Base-by-base conservation (phyloP, 1,284 basidiomycete species). In the Tylopilus sp. region DNA sequence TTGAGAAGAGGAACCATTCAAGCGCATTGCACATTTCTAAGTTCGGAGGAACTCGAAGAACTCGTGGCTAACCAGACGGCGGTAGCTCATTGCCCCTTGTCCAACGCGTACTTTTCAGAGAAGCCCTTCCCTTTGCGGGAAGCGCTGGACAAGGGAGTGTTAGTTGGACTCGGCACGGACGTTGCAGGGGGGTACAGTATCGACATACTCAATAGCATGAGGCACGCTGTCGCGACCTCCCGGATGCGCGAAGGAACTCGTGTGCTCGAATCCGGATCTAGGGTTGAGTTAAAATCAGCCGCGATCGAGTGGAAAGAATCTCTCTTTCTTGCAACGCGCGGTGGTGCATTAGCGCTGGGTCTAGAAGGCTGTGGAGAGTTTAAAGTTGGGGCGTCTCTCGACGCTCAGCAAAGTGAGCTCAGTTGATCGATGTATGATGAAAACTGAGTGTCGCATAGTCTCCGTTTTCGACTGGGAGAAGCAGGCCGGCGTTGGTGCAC, bases 1-100 rank as follows among this genome's bases (percentile, higher is more conserved):
- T 69, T 91, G 38, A 83, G 80, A 0, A 62, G 74, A 1, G 74
- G 76, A 10, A 85, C 87, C 0, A 67, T 92, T 11, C 88, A 91
- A 72, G 90, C 89, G 1, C 90, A 93, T 63, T 93, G 91, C 67
- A 93, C 91, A 1, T 90, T 85, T 67, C 75, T 91, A 21, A 65
- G 72, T 18, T 52, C 67, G 0, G 66, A 74, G 0, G 74, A 81
- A 24, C 73, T 90, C 14, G 59, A 68, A 0, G 74, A 73, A n/a
- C 70, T 93, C 10, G 71, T 73, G 2, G 58, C 60, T 4, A 67
- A 66, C 30, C 79, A 81, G 7, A 79, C 83, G 1, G 75, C 86
- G 2, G 73, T 93, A 21, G 88, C 90, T 0, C 88, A 91, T 58
- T 94, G 91, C 63, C 91, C 90, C 0, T 73, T 93, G 11, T 91